Percentiles rank a stretch among this genome's conserved stretches.
Evolutionary conservation across 2,329 filamentous ascomycete genomes (phyloP).

Genomic region (Cadophora sp.): DNA sequence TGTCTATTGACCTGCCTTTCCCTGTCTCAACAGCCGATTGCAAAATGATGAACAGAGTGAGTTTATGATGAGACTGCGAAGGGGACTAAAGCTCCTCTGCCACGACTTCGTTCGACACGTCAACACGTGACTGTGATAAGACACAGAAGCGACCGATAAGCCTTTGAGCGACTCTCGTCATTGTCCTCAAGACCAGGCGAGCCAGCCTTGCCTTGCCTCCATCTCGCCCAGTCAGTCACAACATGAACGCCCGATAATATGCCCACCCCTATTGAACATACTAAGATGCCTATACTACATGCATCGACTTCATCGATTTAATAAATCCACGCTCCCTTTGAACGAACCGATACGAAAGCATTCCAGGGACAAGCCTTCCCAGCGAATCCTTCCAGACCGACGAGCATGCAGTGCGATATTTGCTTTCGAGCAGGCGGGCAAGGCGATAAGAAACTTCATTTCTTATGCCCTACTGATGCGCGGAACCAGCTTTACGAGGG

Average conservation of each 20-base stretch:
- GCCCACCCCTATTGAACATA: background rate
- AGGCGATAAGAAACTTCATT: slow-evolving; percentile 58
- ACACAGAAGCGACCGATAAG: slow-evolving; percentile 18
- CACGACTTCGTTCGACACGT: slow-evolving; percentile 1
- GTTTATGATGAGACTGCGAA: background rate
- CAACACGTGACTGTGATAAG: slow-evolving; percentile 26
- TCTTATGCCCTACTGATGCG: slow-evolving; percentile 74
- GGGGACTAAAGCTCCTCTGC: too few species aligned
- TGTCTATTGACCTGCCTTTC: background rate
- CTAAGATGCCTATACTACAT: slow-evolving; percentile 27
- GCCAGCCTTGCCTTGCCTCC: slow-evolving; percentile 29
- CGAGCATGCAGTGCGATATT: slow-evolving; percentile 71
- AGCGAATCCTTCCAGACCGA: slow-evolving; percentile 29
- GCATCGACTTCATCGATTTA: slow-evolving; percentile 26
- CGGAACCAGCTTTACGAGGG: slow-evolving; percentile 71
- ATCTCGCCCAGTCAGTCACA: slow-evolving; percentile 19
- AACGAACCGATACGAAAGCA: slow-evolving; percentile 22
- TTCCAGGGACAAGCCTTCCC: slow-evolving; percentile 12
- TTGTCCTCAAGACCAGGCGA: slow-evolving; percentile 23
- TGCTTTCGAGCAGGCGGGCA: slow-evolving; percentile 62
- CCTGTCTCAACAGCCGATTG: background rate
- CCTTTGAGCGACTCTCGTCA: background rate
- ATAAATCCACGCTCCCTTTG: slow-evolving; percentile 20
- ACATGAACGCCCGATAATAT: slow-evolving; percentile 27
- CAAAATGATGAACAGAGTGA: background rate